Evolutionary conservation across 2,329 filamentous ascomycete genomes (phyloP), one percentile per base, ranked within the genome.

Genomic region (Graphilbum ipis-grandicollis): DNA sequence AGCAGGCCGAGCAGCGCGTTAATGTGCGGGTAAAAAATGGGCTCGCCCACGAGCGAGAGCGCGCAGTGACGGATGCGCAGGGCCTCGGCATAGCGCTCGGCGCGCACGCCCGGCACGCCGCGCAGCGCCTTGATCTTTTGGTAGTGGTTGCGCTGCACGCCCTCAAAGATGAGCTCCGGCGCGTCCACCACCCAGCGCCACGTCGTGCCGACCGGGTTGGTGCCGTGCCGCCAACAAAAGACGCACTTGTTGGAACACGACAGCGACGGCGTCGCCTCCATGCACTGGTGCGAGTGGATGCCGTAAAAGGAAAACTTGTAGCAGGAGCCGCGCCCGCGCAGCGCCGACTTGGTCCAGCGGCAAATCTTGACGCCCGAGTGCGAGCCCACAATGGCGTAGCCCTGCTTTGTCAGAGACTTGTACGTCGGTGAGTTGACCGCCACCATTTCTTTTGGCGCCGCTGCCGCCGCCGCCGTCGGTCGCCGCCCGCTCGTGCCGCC

Each of bases 301-400:
- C 88, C 88, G 56, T 98, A 98, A 56, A 98, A 93, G 0, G 83
- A 93, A 57, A 75, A 94, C 52, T 98, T 96, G 67, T 98, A 98
- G 63, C 88, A 98, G 19, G 83, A 93, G 5, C 88, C 90, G 30
- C 88, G 78, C 12, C 88, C 88, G 29, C 88, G 81, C 1, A 96
- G 74, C 9, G 88, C 88, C 2, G 86, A 94, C 58, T 98, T 98
- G 9, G 90, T 96, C 88, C 88, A 98, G 23, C 90, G 82, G 53
- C 88, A 98, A 49, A 94, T 93, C 58, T 96, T 96, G 46, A 96
- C 88, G 22, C 88, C 88, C 0, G 84, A 93, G 58, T 96, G 90
- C 1, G 83, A 88, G 37, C 90, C 90, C 28, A 98, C 80, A 40
- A 96, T 94, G 1, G 81, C 78, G 54, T 96, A 96, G 19, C 88